These are phyloP conservation scores for Fusarium sp. DNA, from an alignment of 2,329 filamentous ascomycete species.

Conservation along the genomic window DNA sequence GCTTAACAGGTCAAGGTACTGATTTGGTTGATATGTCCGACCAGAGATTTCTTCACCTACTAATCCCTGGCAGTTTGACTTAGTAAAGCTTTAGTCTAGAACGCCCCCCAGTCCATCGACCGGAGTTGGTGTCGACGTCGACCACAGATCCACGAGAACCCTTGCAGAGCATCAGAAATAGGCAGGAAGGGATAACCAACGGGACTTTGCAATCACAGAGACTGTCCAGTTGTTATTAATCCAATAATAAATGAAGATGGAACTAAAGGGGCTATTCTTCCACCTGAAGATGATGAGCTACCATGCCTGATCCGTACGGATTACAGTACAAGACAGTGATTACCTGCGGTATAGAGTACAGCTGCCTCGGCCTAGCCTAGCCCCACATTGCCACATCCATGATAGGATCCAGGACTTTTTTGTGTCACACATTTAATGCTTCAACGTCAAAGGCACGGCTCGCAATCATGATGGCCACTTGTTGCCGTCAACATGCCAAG, in stretches of 20 bases:
- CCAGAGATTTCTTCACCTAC: slow-evolving; percentile 2
- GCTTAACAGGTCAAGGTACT: slow-evolving; percentile 11
- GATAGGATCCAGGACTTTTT: slow-evolving; percentile 15
- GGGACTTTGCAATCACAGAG: slow-evolving; percentile 15
- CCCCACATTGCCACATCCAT: slow-evolving; percentile 30
- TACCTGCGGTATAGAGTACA: not conserved
- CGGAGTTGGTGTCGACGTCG: slow-evolving; percentile 33
- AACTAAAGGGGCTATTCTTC: not conserved
- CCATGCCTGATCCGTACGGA: not conserved
- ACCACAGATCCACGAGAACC: slow-evolving; percentile 33
- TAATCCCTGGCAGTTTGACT: slow-evolving; percentile 10
- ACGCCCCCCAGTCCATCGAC: slow-evolving; percentile 23
- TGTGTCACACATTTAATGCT: slow-evolving; percentile 16
- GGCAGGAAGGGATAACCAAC: slow-evolving; percentile 17
- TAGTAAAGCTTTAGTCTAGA: slow-evolving; percentile 19
- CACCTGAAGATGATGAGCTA: slow-evolving; percentile 3
- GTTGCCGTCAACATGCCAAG: not conserved
- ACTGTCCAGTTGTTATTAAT: not conserved
- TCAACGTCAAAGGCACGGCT: slow-evolving; percentile 21
- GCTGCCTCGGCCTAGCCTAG: slow-evolving; percentile 18
- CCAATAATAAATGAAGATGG: not conserved
- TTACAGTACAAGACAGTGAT: not conserved
- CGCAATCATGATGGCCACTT: slow-evolving; percentile 28
- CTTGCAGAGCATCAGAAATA: slow-evolving; percentile 33
- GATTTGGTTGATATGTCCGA: not conserved